Percentiles rank a stretch among this genome's conserved stretches.
Conservation (phyloP, 2,329 filamentous ascomycete genomes). For the Fusarium sp. region DNA sequence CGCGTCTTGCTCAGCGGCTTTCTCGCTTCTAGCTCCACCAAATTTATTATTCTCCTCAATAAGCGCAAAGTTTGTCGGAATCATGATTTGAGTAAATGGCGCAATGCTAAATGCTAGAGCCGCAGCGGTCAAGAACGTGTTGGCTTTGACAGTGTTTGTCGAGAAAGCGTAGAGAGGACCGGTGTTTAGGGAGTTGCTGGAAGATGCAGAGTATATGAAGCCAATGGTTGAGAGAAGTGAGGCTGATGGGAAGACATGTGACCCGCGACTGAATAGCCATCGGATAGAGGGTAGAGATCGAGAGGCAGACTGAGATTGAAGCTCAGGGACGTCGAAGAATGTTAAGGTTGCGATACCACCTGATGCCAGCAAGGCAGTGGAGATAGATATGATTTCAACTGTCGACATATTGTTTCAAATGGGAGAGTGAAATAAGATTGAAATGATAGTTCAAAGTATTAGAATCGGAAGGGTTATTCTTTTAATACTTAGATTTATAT, state of each 20-base stretch:
- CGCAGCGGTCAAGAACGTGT: neutral
- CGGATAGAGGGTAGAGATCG: neutral
- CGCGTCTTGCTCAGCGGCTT: neutral
- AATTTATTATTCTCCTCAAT: neutral
- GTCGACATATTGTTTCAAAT: neutral
- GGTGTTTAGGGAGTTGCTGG: accelerated
- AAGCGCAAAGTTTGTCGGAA: slow-evolving; percentile 1
- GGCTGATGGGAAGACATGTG: neutral
- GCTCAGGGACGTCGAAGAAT: slow-evolving; percentile 9
- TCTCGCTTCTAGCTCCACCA: neutral
- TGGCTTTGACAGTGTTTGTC: neutral
- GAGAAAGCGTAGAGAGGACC: neutral
- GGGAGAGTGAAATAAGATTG: too few relatives aligned
- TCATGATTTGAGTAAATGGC: neutral
- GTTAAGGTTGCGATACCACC: neutral
- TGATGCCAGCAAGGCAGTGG: slow-evolving; percentile 1
- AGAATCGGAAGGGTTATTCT: neutral
- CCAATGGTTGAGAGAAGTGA: neutral
- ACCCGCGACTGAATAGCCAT: neutral
- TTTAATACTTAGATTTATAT: neutral
- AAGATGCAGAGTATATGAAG: neutral
- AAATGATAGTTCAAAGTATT: accelerated
- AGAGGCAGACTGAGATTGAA: slow-evolving; percentile 6
- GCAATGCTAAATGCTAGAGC: neutral
- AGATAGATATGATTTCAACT: neutral